Evolutionary conservation across 257 asterid genomes (phyloP).

Genomic region (Solanum lycopersicoides): DNA sequence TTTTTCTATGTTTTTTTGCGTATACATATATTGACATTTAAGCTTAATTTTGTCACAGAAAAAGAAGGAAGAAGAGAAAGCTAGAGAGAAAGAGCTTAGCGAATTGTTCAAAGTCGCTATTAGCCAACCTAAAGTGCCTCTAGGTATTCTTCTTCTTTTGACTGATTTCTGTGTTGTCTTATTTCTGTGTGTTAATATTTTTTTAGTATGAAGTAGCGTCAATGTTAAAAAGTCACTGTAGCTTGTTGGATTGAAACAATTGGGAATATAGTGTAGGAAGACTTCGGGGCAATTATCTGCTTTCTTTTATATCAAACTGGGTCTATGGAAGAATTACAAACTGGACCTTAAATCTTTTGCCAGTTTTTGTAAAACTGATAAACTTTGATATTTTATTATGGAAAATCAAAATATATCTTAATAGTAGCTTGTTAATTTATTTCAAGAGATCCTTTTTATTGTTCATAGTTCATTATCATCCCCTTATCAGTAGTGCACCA

Average conservation of each 20-base stretch:
- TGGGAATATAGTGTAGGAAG: not conserved
- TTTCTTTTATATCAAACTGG: not conserved
- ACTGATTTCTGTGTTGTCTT: not conserved
- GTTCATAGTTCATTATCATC: not conserved
- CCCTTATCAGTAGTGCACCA: not conserved
- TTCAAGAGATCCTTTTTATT: not conserved
- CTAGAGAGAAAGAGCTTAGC: conserved; percentile 78
- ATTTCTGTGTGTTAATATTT: not conserved
- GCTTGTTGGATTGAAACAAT: not conserved
- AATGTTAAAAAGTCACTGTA: not conserved
- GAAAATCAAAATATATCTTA: not conserved
- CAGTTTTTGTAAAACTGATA: not conserved
- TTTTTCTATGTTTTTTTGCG: not conserved
- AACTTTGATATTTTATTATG: not conserved
- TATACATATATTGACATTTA: not conserved
- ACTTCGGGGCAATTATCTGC: not conserved
- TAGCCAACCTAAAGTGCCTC: conserved; percentile 91
- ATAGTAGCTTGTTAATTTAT: not conserved
- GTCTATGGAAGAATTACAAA: not conserved
- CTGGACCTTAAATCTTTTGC: not conserved
- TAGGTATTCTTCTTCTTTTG: conserved; percentile 32
- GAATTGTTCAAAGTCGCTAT: conserved; percentile 84
- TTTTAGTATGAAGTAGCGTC: not conserved
- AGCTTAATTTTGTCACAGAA: conserved; percentile 37
- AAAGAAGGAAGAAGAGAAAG: conserved; percentile 95